Base-by-base conservation (phyloP, 306 rosid species). In the Fragaria ananassa region DNA sequence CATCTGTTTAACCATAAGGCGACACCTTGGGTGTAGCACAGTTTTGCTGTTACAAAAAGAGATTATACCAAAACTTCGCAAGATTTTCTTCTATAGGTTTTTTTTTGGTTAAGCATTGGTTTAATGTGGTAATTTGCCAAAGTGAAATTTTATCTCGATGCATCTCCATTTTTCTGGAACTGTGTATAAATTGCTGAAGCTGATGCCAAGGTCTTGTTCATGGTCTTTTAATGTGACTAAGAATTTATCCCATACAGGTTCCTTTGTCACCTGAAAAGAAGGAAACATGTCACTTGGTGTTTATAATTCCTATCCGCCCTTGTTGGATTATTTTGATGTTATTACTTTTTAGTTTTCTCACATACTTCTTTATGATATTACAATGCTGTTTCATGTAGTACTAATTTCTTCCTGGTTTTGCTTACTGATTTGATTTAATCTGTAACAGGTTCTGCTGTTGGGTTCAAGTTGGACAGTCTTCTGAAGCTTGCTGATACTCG, bases 401-500 rank as follows among this genome's bases (percentile, higher is more conserved):
- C 13, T 68, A 35, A 17, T 63, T n/a, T 19, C 51, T 66, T 19
- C 34, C 4, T 0, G 19, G n/a, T 49, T n/a, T 19, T n/a, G n/a
- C 18, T 23, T 74, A 3, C 49, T 42, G 23, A 70, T 56, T 17
- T 76, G 51, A 68, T 72, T 35, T 62, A 74, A 78, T 44, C 68
- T 79, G 53, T 86, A 64, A 67, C 91, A 96, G 98, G 99, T 79
- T 71, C 99, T 74, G 98, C 99, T 73, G 76, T 96, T 88, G 99
- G 99, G 70, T 96, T 96, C 86, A 93, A 93, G 89, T 89, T 96
- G 83, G 99, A 96, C 77, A 93, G 99, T 83, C 98, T 96, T 72
- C 87, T 84, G 82, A 96, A 96, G 88, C 99, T 96, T 68, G 74
- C 88, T 19, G 99, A 96, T 82, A 96, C 99, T 17, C 97, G 99